Base-by-base conservation (phyloP, 257 asterid species). In the Buddleja alternifolia region DNA sequence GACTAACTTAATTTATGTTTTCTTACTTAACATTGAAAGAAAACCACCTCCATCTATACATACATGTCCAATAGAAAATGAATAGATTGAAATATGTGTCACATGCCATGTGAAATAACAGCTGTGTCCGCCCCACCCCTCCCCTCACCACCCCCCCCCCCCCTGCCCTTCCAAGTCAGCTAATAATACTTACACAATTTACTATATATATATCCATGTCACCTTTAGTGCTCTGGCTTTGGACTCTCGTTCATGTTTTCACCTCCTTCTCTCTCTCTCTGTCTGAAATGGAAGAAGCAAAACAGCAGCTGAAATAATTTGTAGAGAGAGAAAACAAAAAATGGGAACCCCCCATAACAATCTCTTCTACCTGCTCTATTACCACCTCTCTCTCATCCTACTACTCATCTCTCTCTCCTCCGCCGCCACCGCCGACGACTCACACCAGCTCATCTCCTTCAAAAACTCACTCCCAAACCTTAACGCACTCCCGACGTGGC, bases 381-480 rank as follows among this genome's bases (percentile, higher is more conserved):
- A 7, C 52, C 42, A 2, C 39, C 67, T 64, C 51, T 10, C 54
- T 54, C 4, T 76, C 29, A 1, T 29, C 34, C 14, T n/a, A n/a
- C n/a, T n/a, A n/a, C n/a, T 67, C 41, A 11, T 74, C 4, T 45
- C 78, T 47, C 48, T 40, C 12, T 55, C 37, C 36, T 77, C 78
- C 39, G 65, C 25, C 61, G 5, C 5, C 34, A 5, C 34, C 34
- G 34, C 34, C 34, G 34, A 63, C 45, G 92, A 84, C 77, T 75
- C 88, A 6, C 86, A 80, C 56, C 85, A 56, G 78, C 96, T 93
- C 42, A 73, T 88, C 16, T 87, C 94, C 16, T 87, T 93, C 87
- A 93, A 87, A 44, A 78, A 81, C 51, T 70, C 96, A 0, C 78
- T 91, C 21, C 75, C 89, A 0, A 68, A 75, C 73, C 82, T 87